These are phyloP conservation scores for Arachnomyces sp. DNA, from an alignment of 2,329 filamentous ascomycete species.

Conservation along the genomic window DNA sequence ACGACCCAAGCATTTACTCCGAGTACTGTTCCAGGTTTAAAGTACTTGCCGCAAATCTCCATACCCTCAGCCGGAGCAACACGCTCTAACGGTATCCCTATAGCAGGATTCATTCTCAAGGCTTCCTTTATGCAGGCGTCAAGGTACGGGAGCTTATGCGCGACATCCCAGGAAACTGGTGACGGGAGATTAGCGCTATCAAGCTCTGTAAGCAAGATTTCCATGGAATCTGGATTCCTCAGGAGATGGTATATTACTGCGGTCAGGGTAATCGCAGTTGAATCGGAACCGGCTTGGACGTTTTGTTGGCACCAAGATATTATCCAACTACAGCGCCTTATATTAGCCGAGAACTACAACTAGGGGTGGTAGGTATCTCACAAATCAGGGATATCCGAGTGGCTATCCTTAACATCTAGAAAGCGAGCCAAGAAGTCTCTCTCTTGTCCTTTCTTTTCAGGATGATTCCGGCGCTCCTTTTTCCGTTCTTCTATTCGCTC, in stretches of 20 bases:
- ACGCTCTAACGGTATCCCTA: slow-evolving; percentile 10
- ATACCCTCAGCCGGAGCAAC: slow-evolving; percentile 6
- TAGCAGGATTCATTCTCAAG: slow-evolving; percentile 9
- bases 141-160: slow-evolving; percentile 28
- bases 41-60: slow-evolving; percentile 13
- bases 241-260: slow-evolving; percentile 12
- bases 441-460: slow-evolving; percentile 6
- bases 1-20: slow-evolving; percentile 36
- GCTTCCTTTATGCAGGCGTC: slow-evolving; percentile 12
- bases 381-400: slow-evolving; percentile 9
- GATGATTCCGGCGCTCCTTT: slow-evolving; percentile 2
- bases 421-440: slow-evolving; percentile 10
- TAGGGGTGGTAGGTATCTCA: slow-evolving; percentile 4
- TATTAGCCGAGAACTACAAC: not conserved
- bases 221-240: slow-evolving; percentile 7
- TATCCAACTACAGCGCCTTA: not conserved
- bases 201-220: slow-evolving; percentile 4
- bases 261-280: slow-evolving; percentile 11
- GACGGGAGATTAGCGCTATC: slow-evolving; percentile 7
- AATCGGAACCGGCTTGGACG: slow-evolving; percentile 12
- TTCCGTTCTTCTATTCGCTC: slow-evolving; percentile 8
- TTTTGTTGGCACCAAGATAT: not conserved
- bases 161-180: slow-evolving; percentile 8
- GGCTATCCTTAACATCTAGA: slow-evolving; percentile 8
- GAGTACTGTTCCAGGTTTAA: slow-evolving; percentile 30